Evolutionary conservation across 2,329 filamentous ascomycete genomes (phyloP).

Genomic region (Chalaropsis ovoidea): DNA sequence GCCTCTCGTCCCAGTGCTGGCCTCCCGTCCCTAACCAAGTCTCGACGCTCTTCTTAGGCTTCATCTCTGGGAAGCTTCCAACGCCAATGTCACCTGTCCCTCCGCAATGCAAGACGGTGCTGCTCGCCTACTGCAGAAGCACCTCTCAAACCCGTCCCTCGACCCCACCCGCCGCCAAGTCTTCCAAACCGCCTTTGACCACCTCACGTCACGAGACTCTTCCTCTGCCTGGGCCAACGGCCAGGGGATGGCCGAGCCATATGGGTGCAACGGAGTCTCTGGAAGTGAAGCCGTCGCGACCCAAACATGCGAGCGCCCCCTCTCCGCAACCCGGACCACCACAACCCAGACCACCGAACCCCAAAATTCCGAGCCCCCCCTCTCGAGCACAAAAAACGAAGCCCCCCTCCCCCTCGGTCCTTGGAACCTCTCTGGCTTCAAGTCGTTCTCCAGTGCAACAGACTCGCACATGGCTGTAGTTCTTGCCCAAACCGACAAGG

Average conservation of each 20-base stretch:
- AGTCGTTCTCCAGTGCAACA: slow-evolving; percentile 60
- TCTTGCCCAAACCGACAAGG: slow-evolving; percentile 48
- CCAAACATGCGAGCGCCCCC: background rate
- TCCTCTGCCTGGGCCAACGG: slow-evolving; percentile 55
- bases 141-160: slow-evolving; percentile 33
- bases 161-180: slow-evolving; percentile 34
- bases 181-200: slow-evolving; percentile 43
- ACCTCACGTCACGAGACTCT: slow-evolving; percentile 44
- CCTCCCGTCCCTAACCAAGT: background rate
- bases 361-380: background rate
- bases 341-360: background rate
- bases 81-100: slow-evolving; percentile 53
- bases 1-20: too few relatives aligned
- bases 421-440: slow-evolving; percentile 56
- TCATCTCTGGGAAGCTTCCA: slow-evolving; percentile 51
- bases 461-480: slow-evolving; percentile 50
- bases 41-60: slow-evolving; percentile 28
- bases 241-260: slow-evolving; percentile 68
- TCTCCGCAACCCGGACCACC: too few relatives aligned
- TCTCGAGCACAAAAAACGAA: background rate
- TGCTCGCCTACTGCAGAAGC: slow-evolving; percentile 40
- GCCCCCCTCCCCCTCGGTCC: slow-evolving; percentile 42
- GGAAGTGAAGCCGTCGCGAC: slow-evolving; percentile 54
- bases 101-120: slow-evolving; percentile 58
- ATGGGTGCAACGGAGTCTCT: slow-evolving; percentile 59